Evolutionary conservation across 345 rosid species (phyloP).

Genomic region (Toxicodendron radicans): DNA sequence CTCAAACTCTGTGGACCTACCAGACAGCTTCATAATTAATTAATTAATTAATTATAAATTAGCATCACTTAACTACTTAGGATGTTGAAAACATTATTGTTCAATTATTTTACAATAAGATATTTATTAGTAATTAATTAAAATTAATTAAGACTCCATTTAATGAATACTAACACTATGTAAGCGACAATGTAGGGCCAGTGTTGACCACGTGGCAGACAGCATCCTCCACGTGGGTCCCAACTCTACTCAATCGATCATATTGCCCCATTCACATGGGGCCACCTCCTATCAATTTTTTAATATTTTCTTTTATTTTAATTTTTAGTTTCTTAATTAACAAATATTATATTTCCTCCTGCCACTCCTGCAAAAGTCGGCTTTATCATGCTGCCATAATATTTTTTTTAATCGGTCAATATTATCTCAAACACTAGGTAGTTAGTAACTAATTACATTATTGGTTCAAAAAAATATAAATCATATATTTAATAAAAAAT

Average conservation of each 20-base stretch:
- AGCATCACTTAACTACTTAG: slow-evolving; percentile 4
- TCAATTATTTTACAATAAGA: slow-evolving; percentile 11
- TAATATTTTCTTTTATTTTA: background rate
- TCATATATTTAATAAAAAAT: too few relatives aligned
- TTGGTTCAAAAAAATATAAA: too few relatives aligned
- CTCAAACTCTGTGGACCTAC: too few relatives aligned
- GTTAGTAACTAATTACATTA: too few relatives aligned
- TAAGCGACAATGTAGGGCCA: slow-evolving; percentile 38
- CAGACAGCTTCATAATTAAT: slow-evolving; percentile 9
- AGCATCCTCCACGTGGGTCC: slow-evolving; percentile 34
- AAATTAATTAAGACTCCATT: background rate
- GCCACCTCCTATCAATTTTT: background rate
- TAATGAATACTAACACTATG: background rate
- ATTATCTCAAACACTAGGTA: too few relatives aligned
- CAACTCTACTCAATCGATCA: background rate
- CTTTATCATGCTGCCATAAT: too few relatives aligned
- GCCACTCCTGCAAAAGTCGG: too few relatives aligned
- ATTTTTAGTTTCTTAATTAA: too few relatives aligned
- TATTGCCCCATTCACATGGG: slow-evolving; percentile 19
- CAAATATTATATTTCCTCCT: too few relatives aligned
- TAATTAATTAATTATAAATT: background rate
- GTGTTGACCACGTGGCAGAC: slow-evolving; percentile 58
- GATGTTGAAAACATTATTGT: slow-evolving; percentile 8
- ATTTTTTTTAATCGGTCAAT: too few relatives aligned
- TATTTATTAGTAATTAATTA: background rate